Base-by-base conservation (phyloP, 805 yeast species). In the Hanseniaspora meyeri region DNA sequence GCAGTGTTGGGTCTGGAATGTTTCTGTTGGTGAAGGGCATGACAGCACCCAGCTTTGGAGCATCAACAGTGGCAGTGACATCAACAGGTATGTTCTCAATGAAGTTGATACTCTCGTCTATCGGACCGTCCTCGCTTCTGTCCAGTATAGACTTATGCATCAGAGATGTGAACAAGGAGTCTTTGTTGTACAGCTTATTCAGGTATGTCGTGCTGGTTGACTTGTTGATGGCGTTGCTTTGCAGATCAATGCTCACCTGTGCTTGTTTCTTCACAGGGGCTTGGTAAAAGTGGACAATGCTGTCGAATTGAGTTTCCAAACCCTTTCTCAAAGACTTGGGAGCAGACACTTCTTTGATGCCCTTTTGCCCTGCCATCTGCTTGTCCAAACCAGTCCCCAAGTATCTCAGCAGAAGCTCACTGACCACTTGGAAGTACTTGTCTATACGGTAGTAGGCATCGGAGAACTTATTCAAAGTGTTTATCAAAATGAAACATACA, bases 151-250 rank as follows among this genome's bases (percentile, higher is more conserved):
- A 87, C 63, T 80, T 84, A 32, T 78, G 76, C 37, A 79, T 75
- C 39, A 83, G 69, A 0, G 95, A 83, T 6, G 95, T 77, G 65
- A 93, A 91, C 51, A 93, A 72, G 14, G 96, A 95, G 32, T 79
- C 75, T 43, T 83, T 88, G 43, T 20, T 46, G 34, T 38, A 31
- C 10, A 31, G 19, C 10, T 16, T 14, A n/a, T 27, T 46, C 10
- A 45, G 16, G n/a, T 32, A 29, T 11, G 39, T 27, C 2, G 42
- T 45, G 5, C 24, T 40, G 1, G 50, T 39, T 19, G 31, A 20
- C 31, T 43, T 45, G 10, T 37, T 32, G 2, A 53, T 46, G 7
- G 43, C n/a, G 11, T 46, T 46, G 7, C 27, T 31, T 16, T 34
- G 40, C 12, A 53, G 19, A 29, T 78, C 77, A 19, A 85, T 80